These are phyloP conservation scores for Parachaetomium inaequale DNA, from an alignment of 495 filamentous ascomycete species.

Conservation along the genomic window DNA sequence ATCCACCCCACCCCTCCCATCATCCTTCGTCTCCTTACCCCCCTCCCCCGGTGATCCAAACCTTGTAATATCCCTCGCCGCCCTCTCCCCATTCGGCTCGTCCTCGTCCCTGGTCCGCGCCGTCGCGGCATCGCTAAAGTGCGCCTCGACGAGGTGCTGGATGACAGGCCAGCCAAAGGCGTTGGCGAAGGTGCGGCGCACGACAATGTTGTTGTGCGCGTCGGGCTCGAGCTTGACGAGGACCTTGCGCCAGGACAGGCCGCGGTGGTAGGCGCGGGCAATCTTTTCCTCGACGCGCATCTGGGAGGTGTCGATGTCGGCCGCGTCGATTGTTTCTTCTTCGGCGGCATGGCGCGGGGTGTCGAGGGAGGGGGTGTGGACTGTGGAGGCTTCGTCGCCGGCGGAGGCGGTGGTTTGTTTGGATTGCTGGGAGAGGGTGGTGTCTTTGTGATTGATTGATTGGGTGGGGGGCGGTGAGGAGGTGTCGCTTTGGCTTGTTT, in stretches of 20 bases:
- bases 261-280: constrained; percentile 86
- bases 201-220: constrained; percentile 97
- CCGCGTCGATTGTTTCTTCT: constrained; percentile 30
- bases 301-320: constrained; percentile 48
- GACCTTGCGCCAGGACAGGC: constrained; percentile 92
- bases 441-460: constrained; percentile 27
- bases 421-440: constrained; percentile 26
- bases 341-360: not conserved
- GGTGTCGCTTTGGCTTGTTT: constrained; percentile 12
- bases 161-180: constrained; percentile 97
- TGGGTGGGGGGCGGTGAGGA: constrained; percentile 19
- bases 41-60: too few species aligned
- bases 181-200: constrained; percentile 92
- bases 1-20: constrained; percentile 20
- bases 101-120: constrained; percentile 58
- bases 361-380: constrained; percentile 21
- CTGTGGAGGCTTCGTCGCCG: constrained; percentile 9
- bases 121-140: constrained; percentile 69
- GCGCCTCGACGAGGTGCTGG: constrained; percentile 87
- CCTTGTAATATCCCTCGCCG: too few species aligned
- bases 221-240: constrained; percentile 93
- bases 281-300: constrained; percentile 98
- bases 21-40: constrained; percentile 37
- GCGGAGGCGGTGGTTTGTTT: not conserved
- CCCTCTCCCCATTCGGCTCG: constrained; percentile 40